A percentile compares a stretch with the other conserved stretches of the same genome.
Conservation (phyloP, 1,284 basidiomycete genomes). For the Pseudozyma pruni region DNA sequence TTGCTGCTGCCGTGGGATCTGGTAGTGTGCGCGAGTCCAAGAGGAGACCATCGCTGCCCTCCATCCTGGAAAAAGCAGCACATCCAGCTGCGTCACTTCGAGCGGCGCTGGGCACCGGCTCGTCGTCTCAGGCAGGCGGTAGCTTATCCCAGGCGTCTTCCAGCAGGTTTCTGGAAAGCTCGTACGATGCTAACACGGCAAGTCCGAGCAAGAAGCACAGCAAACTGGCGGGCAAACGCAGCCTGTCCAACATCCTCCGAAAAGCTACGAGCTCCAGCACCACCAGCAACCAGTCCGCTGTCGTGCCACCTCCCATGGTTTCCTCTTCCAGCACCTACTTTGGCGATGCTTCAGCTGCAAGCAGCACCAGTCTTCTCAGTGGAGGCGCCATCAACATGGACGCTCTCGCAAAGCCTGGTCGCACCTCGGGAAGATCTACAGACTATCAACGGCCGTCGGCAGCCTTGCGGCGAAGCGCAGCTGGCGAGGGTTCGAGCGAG, state of each 20-base stretch:
- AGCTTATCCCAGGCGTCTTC: conserved; percentile 25
- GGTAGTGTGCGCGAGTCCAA: conserved; percentile 34
- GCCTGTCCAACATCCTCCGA: conserved; percentile 52
- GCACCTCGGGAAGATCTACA: conserved; percentile 25
- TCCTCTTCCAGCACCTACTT: conserved; percentile 28
- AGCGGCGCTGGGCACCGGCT: conserved; percentile 41
- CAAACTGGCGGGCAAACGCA: conserved; percentile 47
- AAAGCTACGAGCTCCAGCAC: conserved; percentile 41
- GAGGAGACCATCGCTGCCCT: conserved; percentile 55
- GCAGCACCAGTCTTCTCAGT: conserved; percentile 8
- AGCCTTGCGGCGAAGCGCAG: conserved; percentile 20
- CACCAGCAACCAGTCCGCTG: conserved; percentile 1
- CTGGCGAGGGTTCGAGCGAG: conserved; percentile 22
- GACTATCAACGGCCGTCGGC: conserved; percentile 30
- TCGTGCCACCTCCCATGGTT: conserved; percentile 3
- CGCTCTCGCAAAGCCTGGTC: conserved; percentile 30
- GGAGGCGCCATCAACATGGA: conserved; percentile 30
- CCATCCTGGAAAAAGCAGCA: conserved; percentile 59
- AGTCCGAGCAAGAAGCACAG: conserved; percentile 36
- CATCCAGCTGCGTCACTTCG: conserved; percentile 59
- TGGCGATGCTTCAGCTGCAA: conserved; percentile 15
- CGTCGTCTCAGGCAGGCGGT: conserved; percentile 13
- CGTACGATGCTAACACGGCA: conserved; percentile 14
- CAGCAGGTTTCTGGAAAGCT: conserved; percentile 15
- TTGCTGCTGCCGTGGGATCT: neutral